Conservation (phyloP, 352 stramenopile species). For the Phytophthora syringae region DNA sequence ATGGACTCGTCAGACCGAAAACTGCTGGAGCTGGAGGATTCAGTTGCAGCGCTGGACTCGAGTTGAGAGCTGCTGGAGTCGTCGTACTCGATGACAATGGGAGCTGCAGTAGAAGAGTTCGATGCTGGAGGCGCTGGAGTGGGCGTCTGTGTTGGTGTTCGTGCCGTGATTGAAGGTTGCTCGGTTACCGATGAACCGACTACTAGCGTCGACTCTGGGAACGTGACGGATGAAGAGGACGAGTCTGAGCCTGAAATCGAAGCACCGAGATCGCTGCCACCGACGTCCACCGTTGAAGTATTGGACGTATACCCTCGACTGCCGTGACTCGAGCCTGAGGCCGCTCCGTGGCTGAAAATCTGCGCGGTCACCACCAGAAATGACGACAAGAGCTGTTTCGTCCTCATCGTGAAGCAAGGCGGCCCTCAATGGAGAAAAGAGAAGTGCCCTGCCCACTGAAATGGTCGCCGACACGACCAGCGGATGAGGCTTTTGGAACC, state of each 20-base stretch:
- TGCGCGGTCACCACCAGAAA: background rate
- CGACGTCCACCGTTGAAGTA: background rate
- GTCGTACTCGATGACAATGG: background rate
- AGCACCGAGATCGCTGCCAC: background rate
- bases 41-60: background rate
- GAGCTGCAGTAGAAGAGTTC: background rate
- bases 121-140: conserved; percentile 2
- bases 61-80: background rate
- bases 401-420: conserved; percentile 14
- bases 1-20: conserved; percentile 11
- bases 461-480: conserved; percentile 6
- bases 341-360: conserved; percentile 4
- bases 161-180: background rate
- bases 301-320: conserved; percentile 1
- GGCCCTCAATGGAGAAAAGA: conserved; percentile 18
- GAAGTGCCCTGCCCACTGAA: conserved; percentile 13
- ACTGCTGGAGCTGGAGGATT: background rate
- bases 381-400: conserved; percentile 4
- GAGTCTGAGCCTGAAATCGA: conserved; percentile 3
- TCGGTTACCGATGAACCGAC: background rate
- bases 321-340: conserved; percentile 8
- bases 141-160: background rate
- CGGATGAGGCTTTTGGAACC: conserved; percentile 11
- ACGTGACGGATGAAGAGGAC: conserved; percentile 8
- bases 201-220: background rate